These are phyloP conservation scores for Poteriospumella lacustris DNA, from an alignment of 108 stramenopile genomes.

Conservation along the genomic window DNA sequence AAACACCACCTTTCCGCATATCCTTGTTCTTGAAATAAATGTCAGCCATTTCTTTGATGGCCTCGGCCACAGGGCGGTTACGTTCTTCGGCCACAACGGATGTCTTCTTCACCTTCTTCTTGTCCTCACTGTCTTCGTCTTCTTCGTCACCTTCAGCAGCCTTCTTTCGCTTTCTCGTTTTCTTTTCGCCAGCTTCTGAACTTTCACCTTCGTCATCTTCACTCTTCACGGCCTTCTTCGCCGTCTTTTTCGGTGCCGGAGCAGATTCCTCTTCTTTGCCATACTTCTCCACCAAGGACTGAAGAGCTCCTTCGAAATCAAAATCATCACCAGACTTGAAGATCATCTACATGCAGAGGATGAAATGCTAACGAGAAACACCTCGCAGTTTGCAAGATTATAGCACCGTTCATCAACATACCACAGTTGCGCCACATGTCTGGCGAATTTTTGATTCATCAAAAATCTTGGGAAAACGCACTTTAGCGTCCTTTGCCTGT, in stretches of 20 bases:
- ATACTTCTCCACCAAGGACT: not conserved
- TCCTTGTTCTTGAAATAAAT: constrained; percentile 15
- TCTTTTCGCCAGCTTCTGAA: not conserved
- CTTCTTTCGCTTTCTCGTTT: no score
- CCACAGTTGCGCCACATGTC: constrained; percentile 10
- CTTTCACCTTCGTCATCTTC: not conserved
- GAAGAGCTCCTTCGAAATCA: not conserved
- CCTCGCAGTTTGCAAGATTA: not conserved
- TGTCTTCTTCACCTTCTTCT: not conserved
- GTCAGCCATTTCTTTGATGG: not conserved
- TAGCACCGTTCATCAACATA: not conserved
- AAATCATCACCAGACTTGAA: not conserved
- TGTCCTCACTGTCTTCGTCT: not conserved
- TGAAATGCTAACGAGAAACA: not conserved
- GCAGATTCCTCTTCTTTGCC: not conserved
- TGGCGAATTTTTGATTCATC: not conserved
- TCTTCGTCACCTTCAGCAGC: not conserved
- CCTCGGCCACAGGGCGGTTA: not conserved
- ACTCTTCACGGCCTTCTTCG: not conserved
- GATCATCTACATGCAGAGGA: not conserved
- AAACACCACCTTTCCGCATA: constrained; percentile 10
- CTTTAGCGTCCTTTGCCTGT: no score
- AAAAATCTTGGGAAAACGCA: not conserved
- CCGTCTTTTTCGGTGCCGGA: not conserved
- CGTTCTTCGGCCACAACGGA: not conserved